These are phyloP conservation scores for Amanita molliuscula DNA, from an alignment of 768 basidiomycete species.

Conservation along the genomic window DNA sequence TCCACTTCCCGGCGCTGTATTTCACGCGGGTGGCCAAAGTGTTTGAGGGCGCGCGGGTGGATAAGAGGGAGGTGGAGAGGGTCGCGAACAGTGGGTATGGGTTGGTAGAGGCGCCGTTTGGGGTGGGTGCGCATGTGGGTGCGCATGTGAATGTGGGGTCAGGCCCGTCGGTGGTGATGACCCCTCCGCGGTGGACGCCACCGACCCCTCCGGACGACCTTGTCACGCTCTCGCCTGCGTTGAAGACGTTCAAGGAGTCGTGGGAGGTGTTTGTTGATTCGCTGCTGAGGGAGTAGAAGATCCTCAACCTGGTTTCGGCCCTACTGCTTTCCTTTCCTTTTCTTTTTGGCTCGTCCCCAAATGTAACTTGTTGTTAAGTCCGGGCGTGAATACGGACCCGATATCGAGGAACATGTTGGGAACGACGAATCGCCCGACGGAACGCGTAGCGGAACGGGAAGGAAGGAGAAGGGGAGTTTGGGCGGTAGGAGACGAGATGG, in stretches of 20 bases:
- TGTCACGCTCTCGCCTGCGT: constrained; percentile 46
- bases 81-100: constrained; percentile 13
- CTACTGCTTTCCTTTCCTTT: constrained; percentile 16
- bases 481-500: no score
- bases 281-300: constrained; percentile 24
- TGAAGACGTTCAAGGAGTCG: constrained; percentile 24
- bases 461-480: no score
- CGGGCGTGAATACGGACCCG: constrained; percentile 37
- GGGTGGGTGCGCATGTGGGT: no score
- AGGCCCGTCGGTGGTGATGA: constrained; percentile 11
- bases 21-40: constrained; percentile 70
- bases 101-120: no score
- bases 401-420: constrained; percentile 48
- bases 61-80: constrained; percentile 56
- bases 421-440: no score
- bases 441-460: no score
- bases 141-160: no score
- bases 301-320: constrained; percentile 23
- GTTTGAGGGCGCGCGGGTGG: constrained; percentile 71
- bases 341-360: no score
- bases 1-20: constrained; percentile 68
- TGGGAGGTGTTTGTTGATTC: constrained; percentile 22
- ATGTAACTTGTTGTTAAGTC: no score
- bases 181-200: constrained; percentile 5
- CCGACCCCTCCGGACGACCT: constrained; percentile 40